phyloP scores from a whole-genome alignment of 768 basidiomycete species.

The Tricholoma furcatifolium region DNA sequence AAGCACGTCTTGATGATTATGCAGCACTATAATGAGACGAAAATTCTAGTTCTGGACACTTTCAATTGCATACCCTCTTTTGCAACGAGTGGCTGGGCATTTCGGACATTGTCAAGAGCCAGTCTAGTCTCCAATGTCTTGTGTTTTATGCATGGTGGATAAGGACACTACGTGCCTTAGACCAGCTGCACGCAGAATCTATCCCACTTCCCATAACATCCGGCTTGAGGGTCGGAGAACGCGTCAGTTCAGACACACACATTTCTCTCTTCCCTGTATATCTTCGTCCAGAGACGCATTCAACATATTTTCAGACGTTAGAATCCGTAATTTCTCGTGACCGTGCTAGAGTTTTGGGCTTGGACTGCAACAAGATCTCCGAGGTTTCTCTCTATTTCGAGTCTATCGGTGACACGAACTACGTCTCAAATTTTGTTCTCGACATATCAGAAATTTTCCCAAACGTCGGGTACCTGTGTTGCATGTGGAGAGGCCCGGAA shows the following conservation, averaged over 20 bases:
- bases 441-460: background rate
- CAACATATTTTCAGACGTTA: background rate
- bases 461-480: background rate
- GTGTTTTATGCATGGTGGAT: background rate
- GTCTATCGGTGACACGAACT: background rate
- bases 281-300: background rate
- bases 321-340: background rate
- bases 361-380: background rate
- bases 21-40: background rate
- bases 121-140: background rate
- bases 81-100: background rate
- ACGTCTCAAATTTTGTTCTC: background rate
- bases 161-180: background rate
- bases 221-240: background rate
- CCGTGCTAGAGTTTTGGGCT: background rate
- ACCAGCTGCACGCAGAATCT: background rate
- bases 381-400: background rate
- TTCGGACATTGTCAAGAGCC: background rate
- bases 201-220: background rate
- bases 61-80: background rate
- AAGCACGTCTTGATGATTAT: background rate
- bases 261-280: background rate
- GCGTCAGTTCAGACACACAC: background rate
- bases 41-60: background rate
- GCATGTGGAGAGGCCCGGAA: background rate